Evolutionary conservation across 306 rosid species (phyloP).

Genomic region (Ormosia emarginata): DNA sequence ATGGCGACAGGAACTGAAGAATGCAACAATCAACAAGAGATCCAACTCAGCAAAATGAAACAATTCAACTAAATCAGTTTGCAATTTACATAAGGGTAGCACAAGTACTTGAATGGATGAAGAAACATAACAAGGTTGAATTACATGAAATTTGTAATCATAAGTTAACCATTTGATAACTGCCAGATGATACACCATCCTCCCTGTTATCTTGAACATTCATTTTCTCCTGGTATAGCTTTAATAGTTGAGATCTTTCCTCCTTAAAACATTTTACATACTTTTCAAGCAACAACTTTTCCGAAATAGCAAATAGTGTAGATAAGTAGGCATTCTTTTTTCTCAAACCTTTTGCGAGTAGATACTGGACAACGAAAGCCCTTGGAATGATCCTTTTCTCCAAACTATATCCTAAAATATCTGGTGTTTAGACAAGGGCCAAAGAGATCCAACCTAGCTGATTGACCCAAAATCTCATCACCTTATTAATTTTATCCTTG

Average conservation of each 20-base stretch:
- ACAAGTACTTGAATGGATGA: not conserved
- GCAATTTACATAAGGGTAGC: not conserved
- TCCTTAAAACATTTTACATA: constrained; percentile 18
- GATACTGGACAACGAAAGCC: constrained; percentile 24
- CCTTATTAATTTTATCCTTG: constrained; percentile 30
- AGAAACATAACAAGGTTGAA: not conserved
- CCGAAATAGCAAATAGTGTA: not conserved
- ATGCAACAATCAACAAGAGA: not conserved
- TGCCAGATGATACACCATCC: not conserved
- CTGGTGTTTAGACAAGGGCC: not conserved
- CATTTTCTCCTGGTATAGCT: constrained; percentile 23
- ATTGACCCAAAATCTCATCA: constrained; percentile 41
- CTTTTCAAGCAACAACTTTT: constrained; percentile 16
- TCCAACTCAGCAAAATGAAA: not conserved
- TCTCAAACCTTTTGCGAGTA: constrained; percentile 35
- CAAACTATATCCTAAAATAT: constrained; percentile 30
- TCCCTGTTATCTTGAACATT: not conserved
- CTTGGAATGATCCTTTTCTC: constrained; percentile 53
- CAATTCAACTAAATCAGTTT: not conserved
- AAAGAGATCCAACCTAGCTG: constrained; percentile 34
- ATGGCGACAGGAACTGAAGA: not conserved
- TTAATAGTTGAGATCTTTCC: not conserved
- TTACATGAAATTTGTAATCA: not conserved
- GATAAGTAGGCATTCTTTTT: not conserved
- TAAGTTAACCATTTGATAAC: not conserved